Evolutionary conservation across 176 grass and related monocot species (phyloP).

Genomic region (Oryza meyeriana): DNA sequence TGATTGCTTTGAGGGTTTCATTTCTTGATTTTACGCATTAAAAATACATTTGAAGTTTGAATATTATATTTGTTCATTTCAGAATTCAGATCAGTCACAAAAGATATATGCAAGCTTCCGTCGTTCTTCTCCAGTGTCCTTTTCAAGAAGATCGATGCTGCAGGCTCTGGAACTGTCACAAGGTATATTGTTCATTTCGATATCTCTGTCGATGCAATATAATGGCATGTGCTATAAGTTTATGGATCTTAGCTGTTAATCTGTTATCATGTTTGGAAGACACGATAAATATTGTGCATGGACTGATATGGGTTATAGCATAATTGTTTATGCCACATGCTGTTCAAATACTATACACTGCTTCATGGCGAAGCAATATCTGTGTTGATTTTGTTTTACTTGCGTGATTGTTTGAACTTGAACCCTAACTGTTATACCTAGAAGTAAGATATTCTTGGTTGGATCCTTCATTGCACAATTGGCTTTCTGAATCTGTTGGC

Average conservation of each 20-base stretch:
- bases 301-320: background rate
- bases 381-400: background rate
- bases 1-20: slow-evolving; percentile 25
- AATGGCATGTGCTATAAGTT: slow-evolving; percentile 10
- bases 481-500: background rate
- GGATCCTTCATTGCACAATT: background rate
- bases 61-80: slow-evolving; percentile 36
- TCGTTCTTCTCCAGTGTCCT: slow-evolving; percentile 83
- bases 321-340: background rate
- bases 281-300: background rate
- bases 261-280: slow-evolving; percentile 10
- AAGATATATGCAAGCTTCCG: slow-evolving; percentile 95
- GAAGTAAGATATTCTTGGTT: background rate
- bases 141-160: slow-evolving; percentile 83
- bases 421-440: background rate
- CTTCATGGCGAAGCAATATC: background rate
- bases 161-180: slow-evolving; percentile 70
- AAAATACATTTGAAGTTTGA: slow-evolving; percentile 23
- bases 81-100: slow-evolving; percentile 94
- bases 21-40: background rate
- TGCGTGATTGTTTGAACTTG: background rate
- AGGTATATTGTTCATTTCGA: slow-evolving; percentile 51
- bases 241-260: background rate
- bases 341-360: background rate
- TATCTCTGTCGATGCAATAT: slow-evolving; percentile 12